Evolutionary conservation across 306 rosid genomes (phyloP).

Genomic region (Pyrus bretschneideri): DNA sequence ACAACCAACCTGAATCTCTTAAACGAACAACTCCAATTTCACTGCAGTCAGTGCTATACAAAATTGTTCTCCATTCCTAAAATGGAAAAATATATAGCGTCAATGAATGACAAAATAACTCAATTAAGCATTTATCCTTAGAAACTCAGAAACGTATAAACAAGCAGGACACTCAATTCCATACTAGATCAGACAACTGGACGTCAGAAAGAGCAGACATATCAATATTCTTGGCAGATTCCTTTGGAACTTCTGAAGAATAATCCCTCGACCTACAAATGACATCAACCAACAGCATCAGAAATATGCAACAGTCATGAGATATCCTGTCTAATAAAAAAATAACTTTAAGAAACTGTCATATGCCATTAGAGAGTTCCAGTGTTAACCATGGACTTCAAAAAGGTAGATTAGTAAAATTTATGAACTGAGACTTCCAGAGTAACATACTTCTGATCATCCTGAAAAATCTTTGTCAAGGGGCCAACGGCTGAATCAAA

Average conservation of each 20-base stretch:
- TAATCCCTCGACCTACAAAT: slow-evolving; percentile 44
- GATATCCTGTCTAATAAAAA: neutral
- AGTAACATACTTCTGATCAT: slow-evolving; percentile 63
- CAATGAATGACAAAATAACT: slow-evolving; percentile 16
- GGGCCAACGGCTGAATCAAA: slow-evolving; percentile 90
- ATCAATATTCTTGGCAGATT: slow-evolving; percentile 38
- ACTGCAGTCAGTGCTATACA: slow-evolving; percentile 77
- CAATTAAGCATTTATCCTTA: slow-evolving; percentile 4
- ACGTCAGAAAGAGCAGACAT: slow-evolving; percentile 51
- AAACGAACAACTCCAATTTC: slow-evolving; percentile 69
- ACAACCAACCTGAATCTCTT: slow-evolving; percentile 65
- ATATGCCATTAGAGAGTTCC: neutral
- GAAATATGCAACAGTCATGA: slow-evolving; percentile 7
- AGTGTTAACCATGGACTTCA: neutral
- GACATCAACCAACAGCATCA: slow-evolving; percentile 18
- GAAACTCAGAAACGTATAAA: slow-evolving; percentile 20
- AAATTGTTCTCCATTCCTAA: slow-evolving; percentile 75
- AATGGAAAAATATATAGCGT: neutral
- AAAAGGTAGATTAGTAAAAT: neutral
- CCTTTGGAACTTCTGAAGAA: slow-evolving; percentile 36
- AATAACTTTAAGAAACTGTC: neutral
- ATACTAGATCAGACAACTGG: slow-evolving; percentile 82
- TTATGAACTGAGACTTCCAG: neutral
- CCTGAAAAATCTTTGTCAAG: slow-evolving; percentile 57
- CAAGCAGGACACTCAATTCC: slow-evolving; percentile 13